Evolutionary conservation across 179 eudicot genomes (phyloP), one percentile per base, ranked within the genome.

Genomic region (Corrigiola litoralis): DNA sequence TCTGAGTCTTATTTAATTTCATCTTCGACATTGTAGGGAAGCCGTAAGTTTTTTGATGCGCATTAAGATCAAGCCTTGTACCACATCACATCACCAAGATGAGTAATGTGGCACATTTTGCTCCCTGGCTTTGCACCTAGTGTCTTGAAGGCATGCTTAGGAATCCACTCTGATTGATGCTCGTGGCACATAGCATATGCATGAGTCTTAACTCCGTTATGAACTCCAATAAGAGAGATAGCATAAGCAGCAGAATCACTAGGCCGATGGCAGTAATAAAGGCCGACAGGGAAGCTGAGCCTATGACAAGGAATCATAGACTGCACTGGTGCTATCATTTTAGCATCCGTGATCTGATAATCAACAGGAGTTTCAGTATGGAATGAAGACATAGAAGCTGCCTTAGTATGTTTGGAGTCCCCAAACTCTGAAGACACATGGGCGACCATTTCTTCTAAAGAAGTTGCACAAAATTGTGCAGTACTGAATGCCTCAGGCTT

Each of bases 271-370:
- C 61, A 57, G 17, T 57, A 57, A 28, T 57, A 57, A 42, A 57
- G 44, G 0, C 44, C 61, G 17, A 33, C 33, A 2, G 61, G 61
- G 21, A 57, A 57, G 16, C 61, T 44, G 16, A 57, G 12, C 45
- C 61, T 57, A 36, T 34, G 61, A 57, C 61, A 57, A 18, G 45
- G 44, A 20, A 57, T 44, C 61, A 57, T 57, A 44, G 17, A 33
- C 61, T 57, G 17, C 44, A 33, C 44, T 0, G 28, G 17, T 14
- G 45, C 61, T 25, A 57, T n/a, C 42, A 33, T 3, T 2, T 28
- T 14, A 7, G 34, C 45, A 24, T 17, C 45, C 2, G 34, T 44
- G 5, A 57, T 44, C 45, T 20, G 18, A n/a, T 57, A 57, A 1
- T 42, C 12, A 6, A 57, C 1, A 16, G 18, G 44, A 5, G 18